A percentile compares a stretch with the other conserved stretches of the same genome.
phyloP scores from a whole-genome alignment of 2,329 filamentous ascomycete species.

The Colletotrichum neosansevieriae region DNA sequence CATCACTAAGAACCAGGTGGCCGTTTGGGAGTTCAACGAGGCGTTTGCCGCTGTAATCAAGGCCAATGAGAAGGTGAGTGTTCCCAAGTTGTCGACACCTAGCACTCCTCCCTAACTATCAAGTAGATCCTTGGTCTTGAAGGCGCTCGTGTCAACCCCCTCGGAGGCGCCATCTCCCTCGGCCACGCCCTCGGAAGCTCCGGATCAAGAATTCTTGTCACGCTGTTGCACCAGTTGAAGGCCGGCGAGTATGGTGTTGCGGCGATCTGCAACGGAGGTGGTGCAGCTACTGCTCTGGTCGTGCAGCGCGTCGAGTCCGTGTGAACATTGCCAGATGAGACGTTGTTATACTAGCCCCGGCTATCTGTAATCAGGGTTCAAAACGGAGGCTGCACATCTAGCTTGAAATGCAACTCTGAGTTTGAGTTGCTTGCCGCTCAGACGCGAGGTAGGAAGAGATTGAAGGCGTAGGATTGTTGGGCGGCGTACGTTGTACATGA shows the following conservation, averaged over 20 bases:
- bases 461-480: not conserved
- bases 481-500: constrained; percentile 21
- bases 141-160: constrained; percentile 83
- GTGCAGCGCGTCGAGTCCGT: constrained; percentile 82
- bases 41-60: constrained; percentile 96
- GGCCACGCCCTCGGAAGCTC: constrained; percentile 95
- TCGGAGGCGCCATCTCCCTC: constrained; percentile 91
- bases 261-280: constrained; percentile 96
- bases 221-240: constrained; percentile 90
- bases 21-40: constrained; percentile 98
- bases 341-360: not conserved
- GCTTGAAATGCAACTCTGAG: not conserved
- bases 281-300: constrained; percentile 90
- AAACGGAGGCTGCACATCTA: constrained; percentile 22
- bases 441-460: not conserved
- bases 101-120: constrained; percentile 35
- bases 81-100: not conserved
- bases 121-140: constrained; percentile 81
- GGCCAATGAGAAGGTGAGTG: constrained; percentile 84
- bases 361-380: not conserved
- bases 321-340: constrained; percentile 44
- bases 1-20: constrained; percentile 90
- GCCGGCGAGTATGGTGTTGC: constrained; percentile 94
- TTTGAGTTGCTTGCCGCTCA: constrained; percentile 13
- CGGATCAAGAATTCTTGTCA: constrained; percentile 89